phyloP scores from a whole-genome alignment of 2,329 filamentous ascomycete species.

The Metarhizium guizhouense region DNA sequence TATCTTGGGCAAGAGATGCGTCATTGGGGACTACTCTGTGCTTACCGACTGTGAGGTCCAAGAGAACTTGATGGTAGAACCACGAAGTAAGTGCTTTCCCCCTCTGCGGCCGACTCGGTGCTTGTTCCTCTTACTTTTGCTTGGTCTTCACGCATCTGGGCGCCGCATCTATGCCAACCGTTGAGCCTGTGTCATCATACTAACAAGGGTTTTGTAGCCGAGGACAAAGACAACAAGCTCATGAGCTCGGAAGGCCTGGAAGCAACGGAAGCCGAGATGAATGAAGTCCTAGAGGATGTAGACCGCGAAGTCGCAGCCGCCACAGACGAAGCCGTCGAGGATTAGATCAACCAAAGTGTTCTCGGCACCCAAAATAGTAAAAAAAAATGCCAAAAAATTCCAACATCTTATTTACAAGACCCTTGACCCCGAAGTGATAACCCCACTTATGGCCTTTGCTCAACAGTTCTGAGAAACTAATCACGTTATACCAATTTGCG shows the following conservation, averaged over 20 bases:
- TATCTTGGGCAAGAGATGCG: conserved; percentile 71
- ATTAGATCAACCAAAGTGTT: conserved; percentile 1
- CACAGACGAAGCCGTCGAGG: conserved; percentile 9
- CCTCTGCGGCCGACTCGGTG: neutral
- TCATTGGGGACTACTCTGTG: conserved; percentile 73
- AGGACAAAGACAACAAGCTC: conserved; percentile 58
- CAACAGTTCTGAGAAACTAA: neutral
- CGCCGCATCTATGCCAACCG: neutral
- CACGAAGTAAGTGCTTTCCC: conserved; percentile 49
- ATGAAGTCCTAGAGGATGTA: conserved; percentile 38
- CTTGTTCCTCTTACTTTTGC: neutral
- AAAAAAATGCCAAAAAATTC: neutral
- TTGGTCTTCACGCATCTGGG: neutral
- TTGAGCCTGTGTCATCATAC: neutral
- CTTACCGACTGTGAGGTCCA: conserved; percentile 88
- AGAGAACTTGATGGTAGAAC: conserved; percentile 77
- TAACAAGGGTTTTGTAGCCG: conserved; percentile 32
- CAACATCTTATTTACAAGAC: neutral
- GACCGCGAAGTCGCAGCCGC: conserved; percentile 26
- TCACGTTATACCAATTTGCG: neutral
- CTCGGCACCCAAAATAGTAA: neutral
- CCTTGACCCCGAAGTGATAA: neutral
- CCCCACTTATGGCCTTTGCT: neutral
- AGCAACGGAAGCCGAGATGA: conserved; percentile 53
- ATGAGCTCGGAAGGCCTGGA: conserved; percentile 61